Base-by-base conservation (phyloP, 2,329 filamentous ascomycete genomes). In the Venturiaceae sp. region DNA sequence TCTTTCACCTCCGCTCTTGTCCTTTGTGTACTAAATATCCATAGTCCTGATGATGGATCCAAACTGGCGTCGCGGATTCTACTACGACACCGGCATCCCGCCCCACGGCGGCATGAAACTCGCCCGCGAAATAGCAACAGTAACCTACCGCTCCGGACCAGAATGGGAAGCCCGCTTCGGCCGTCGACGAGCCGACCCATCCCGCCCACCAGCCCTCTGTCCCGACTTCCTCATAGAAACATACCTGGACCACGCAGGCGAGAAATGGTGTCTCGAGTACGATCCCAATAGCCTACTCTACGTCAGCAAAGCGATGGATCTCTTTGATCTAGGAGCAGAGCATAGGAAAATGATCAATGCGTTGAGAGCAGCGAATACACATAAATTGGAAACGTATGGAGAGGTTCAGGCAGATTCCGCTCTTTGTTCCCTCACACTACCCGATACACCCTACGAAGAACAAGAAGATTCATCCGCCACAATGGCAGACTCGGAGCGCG, bases 101-200 rank as follows among this genome's bases (percentile, higher is more conserved):
- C 94, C 94, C 0, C 94, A 99, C 68, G 86, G 88, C 0, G 94
- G 94, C 54, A 97, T 99, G 92, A 99, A 99, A 75, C 85, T 99
- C 6, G 92, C 94, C 0, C 86, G 94, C 60, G 90, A 99, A 74
- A 99, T 99, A 66, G 94, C 94, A 16, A 99, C 94, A 0, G 92
- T 99, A 52, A 99, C 94, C 2, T 99, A 99, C 72, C 85, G 94
- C 61, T 95, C 90, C 58, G 94, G 94, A 0, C 94, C 94, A 0
- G 94, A 99, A 73, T 99, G 94, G 94, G 94, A 99, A 74, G 87
- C 90, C 72, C 84, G 94, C 36, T 99, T 99, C 70, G 92, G 90
- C 3, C 82, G 94, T 37, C 81, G 90, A 63, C 82, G 94, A 52
- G 92, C 94, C 14, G 94, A 99, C 69, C 81, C 90, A 0, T 84